phyloP scores from a whole-genome alignment of 345 rosid genomes.

The Fremontodendron californicum region DNA sequence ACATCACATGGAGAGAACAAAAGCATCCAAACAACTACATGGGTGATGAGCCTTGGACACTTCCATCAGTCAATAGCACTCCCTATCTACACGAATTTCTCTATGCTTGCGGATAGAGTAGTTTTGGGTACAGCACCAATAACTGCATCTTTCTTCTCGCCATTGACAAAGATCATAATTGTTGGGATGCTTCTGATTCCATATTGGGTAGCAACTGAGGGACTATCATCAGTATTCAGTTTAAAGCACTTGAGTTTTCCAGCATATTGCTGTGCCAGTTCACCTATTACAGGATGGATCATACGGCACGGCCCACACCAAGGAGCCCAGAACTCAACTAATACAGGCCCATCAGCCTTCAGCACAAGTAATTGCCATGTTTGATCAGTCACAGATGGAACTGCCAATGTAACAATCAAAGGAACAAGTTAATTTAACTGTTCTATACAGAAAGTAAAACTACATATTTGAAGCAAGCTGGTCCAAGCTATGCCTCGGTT shows the following conservation, averaged over 20 bases:
- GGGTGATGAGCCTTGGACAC: neutral
- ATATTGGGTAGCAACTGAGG: conserved; percentile 38
- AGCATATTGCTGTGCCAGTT: conserved; percentile 42
- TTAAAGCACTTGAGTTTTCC: conserved; percentile 47
- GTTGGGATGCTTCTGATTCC: conserved; percentile 63
- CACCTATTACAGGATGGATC: conserved; percentile 50
- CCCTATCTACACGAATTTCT: conserved; percentile 40
- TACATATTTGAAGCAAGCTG: neutral
- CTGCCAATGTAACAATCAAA: conserved; percentile 26
- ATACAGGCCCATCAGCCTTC: conserved; percentile 53
- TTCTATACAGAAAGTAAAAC: neutral
- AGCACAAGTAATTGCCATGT: conserved; percentile 55
- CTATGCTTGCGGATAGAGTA: conserved; percentile 40
- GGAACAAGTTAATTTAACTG: conserved; percentile 15
- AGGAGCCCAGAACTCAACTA: conserved; percentile 64
- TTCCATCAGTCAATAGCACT: neutral
- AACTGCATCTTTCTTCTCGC: conserved; percentile 51
- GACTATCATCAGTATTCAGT: conserved; percentile 51
- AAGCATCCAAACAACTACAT: neutral
- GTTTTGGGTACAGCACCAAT: conserved; percentile 51
- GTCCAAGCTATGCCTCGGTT: neutral
- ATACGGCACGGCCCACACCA: conserved; percentile 69
- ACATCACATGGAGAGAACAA: neutral
- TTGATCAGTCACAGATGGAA: conserved; percentile 46
- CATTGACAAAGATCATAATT: conserved; percentile 47